Evolutionary conservation across 148 eudicot genomes (phyloP).

Genomic region (Euryodendron excelsum): DNA sequence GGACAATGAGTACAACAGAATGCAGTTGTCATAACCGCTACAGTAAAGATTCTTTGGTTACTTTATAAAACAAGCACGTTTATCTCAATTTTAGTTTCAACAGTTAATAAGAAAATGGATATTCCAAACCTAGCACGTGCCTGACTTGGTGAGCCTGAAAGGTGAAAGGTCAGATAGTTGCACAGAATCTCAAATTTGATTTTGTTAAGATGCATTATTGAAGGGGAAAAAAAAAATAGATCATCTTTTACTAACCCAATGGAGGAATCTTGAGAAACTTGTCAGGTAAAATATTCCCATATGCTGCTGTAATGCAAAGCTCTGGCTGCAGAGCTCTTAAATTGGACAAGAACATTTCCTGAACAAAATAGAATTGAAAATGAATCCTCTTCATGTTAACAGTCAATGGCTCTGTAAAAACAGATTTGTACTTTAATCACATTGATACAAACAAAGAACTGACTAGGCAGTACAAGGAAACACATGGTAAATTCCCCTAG

Average conservation of each 20-base stretch:
- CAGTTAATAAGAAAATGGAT: not conserved
- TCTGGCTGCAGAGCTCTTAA: slow-evolving; percentile 81
- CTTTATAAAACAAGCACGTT: not conserved
- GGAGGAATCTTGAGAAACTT: slow-evolving; percentile 86
- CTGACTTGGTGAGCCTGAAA: not conserved
- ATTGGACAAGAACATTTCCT: slow-evolving; percentile 76
- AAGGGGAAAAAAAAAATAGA: not conserved
- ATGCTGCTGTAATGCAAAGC: slow-evolving; percentile 92
- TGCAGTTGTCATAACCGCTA: not conserved
- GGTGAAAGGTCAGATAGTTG: not conserved
- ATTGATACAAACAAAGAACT: not conserved
- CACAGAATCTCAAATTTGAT: not conserved
- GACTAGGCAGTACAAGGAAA: not conserved
- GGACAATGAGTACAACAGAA: not conserved
- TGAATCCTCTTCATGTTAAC: slow-evolving; percentile 8
- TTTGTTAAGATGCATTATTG: not conserved
- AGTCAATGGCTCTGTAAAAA: not conserved
- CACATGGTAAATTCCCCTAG: not conserved
- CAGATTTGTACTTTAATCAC: not conserved
- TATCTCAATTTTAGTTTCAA: not conserved
- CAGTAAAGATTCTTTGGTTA: not conserved
- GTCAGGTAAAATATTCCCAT: slow-evolving; percentile 87
- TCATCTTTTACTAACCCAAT: slow-evolving; percentile 51
- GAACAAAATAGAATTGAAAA: slow-evolving; percentile 21
- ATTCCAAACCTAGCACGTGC: not conserved